Conservation (phyloP, 495 filamentous ascomycete species). For the Coniosporium apollinis region DNA sequence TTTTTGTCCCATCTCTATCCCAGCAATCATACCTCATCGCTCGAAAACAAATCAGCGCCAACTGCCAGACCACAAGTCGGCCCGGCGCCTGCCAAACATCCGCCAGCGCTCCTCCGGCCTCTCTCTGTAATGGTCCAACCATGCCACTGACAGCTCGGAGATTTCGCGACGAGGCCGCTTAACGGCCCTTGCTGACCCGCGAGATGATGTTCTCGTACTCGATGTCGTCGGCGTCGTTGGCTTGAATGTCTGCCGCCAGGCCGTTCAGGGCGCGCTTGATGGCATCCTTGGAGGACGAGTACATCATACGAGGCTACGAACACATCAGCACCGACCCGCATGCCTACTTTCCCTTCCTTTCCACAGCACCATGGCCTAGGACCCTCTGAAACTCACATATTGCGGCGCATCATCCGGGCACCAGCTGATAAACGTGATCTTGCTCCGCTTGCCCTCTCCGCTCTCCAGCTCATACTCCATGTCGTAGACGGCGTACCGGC, state of each 20-base stretch:
- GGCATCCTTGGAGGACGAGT: slow-evolving; percentile 86
- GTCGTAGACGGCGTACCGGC: slow-evolving; percentile 87
- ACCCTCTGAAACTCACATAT: slow-evolving; percentile 55
- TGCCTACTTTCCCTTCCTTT: no score
- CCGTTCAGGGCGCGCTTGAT: slow-evolving; percentile 78
- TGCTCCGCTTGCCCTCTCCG: slow-evolving; percentile 77
- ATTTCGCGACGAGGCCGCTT: no score
- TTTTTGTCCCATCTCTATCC: no score
- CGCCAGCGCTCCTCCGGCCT: no score
- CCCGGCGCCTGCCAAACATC: no score
- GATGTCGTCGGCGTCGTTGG: slow-evolving; percentile 80
- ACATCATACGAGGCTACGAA: slow-evolving; percentile 73
- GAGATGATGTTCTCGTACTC: slow-evolving; percentile 64
- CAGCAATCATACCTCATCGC: no score
- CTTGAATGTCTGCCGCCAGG: slow-evolving; percentile 69
- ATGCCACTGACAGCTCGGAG: no score
- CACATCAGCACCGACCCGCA: no score
- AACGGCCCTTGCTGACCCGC: slow-evolving; percentile 61
- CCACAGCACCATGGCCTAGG: no score
- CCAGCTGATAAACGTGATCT: slow-evolving; percentile 94
- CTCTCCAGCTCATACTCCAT: slow-evolving; percentile 65
- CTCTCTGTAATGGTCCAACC: no score
- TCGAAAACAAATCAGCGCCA: no score
- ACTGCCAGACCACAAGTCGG: no score
- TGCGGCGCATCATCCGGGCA: slow-evolving; percentile 69